Evolutionary conservation across 2,329 filamentous ascomycete species (phyloP).

Genomic region (Piedraia hortae): DNA sequence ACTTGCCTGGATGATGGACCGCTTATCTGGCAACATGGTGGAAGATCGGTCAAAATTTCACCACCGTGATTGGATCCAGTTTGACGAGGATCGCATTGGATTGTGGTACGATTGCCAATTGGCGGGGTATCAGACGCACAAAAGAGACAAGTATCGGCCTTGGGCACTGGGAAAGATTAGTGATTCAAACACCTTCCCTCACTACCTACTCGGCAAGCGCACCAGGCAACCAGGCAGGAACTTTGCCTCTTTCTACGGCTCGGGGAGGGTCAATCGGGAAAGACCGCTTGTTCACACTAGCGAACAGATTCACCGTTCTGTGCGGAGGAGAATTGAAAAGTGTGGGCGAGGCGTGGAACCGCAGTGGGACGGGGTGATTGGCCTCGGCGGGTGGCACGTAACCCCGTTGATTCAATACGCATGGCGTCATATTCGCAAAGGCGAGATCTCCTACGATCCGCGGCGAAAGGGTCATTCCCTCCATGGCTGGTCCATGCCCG

Average conservation of each 20-base stretch:
- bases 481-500: constrained; percentile 9
- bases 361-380: constrained; percentile 3
- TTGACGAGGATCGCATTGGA: constrained; percentile 11
- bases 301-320: constrained; percentile 13
- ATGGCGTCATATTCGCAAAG: constrained; percentile 3
- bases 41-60: constrained; percentile 5
- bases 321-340: constrained; percentile 2
- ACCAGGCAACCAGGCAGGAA: constrained; percentile 11
- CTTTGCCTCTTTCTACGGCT: constrained; percentile 8
- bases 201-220: constrained; percentile 8
- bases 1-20: constrained; percentile 18
- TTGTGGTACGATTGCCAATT: constrained; percentile 8
- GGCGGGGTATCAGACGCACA: constrained; percentile 4
- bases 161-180: constrained; percentile 13
- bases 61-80: constrained; percentile 12
- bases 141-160: constrained; percentile 4
- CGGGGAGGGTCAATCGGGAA: constrained; percentile 5
- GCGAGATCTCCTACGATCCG: constrained; percentile 4
- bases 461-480: constrained; percentile 8
- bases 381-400: constrained; percentile 4
- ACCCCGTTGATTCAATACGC: constrained; percentile 5
- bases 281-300: constrained; percentile 9
- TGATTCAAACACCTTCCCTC: constrained; percentile 12
- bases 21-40: constrained; percentile 10
- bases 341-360: not conserved